Evolutionary conservation across 2,329 filamentous ascomycete species (phyloP).

Genomic region (Botrytis hyacinthi): DNA sequence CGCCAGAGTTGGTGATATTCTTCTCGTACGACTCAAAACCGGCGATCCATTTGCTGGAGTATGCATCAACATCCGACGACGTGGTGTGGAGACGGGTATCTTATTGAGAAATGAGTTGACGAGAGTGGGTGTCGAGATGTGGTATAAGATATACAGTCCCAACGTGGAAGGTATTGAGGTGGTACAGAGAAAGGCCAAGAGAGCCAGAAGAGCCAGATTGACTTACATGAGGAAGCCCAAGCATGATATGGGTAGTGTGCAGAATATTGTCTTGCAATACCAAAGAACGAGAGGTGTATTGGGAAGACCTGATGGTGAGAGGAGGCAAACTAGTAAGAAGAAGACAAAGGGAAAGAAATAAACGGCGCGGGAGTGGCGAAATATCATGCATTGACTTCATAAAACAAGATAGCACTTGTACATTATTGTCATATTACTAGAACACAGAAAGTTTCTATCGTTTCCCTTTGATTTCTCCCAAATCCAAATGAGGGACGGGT

Average conservation of each 20-base stretch:
- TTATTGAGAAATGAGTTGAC: constrained; percentile 83
- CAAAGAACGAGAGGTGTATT: constrained; percentile 51
- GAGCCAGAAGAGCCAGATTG: constrained; percentile 80
- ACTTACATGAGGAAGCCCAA: constrained; percentile 87
- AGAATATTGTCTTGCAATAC: constrained; percentile 72
- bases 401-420: constrained; percentile 18
- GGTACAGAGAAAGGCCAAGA: constrained; percentile 80
- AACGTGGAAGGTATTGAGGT: constrained; percentile 90
- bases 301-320: constrained; percentile 29
- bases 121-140: constrained; percentile 90
- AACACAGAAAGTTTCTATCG: neutral
- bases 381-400: neutral
- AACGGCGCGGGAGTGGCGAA: neutral
- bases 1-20: constrained; percentile 82
- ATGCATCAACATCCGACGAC: constrained; percentile 79
- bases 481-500: neutral
- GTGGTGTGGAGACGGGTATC: constrained; percentile 87
- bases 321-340: constrained; percentile 30
- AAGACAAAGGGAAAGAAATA: constrained; percentile 33
- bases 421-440: constrained; percentile 18
- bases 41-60: constrained; percentile 90
- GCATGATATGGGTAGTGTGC: constrained; percentile 84
- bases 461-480: neutral
- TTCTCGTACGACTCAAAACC: constrained; percentile 81
- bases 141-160: constrained; percentile 92